A percentile compares a stretch with the other conserved stretches of the same genome.
Conservation (phyloP, 164 flowering plant genomes). For the Piper longum region DNA sequence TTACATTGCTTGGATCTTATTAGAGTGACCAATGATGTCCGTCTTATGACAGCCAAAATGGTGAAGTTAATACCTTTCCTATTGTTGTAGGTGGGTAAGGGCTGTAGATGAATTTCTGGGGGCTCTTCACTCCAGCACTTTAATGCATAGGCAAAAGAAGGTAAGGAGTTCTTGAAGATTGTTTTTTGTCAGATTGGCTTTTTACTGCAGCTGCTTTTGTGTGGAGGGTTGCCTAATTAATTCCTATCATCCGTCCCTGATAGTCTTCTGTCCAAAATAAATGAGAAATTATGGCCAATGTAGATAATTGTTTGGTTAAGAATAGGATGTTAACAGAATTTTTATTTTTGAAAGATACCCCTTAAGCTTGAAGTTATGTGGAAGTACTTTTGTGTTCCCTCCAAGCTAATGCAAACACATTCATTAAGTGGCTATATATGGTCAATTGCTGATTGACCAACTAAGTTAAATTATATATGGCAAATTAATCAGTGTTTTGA, state of each 20-base stretch:
- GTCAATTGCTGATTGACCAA: background rate
- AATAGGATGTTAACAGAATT: no score
- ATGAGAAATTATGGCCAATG: no score
- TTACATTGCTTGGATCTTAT: background rate
- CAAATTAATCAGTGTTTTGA: background rate
- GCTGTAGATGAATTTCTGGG: slow-evolving; percentile 41
- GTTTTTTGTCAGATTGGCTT: background rate
- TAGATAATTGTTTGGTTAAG: no score
- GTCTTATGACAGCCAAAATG: background rate
- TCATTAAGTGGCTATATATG: no score
- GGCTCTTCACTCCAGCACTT: slow-evolving; percentile 27
- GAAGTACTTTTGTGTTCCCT: background rate
- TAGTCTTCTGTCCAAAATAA: no score
- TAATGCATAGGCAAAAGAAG: slow-evolving; percentile 26
- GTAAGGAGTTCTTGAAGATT: slow-evolving; percentile 7
- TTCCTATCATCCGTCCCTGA: no score
- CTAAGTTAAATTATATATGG: background rate
- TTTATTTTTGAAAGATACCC: no score
- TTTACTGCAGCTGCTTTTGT: background rate
- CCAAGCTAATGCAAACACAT: background rate
- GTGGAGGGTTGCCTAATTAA: no score
- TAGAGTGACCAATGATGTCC: background rate
- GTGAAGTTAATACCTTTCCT: background rate
- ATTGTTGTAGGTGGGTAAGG: slow-evolving; percentile 46
- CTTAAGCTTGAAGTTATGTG: no score